A percentile compares a stretch with the other conserved stretches of the same genome.
Conservation (phyloP, 192 early-diverging fungal genomes). For the Phlyctochytrium bullatum region DNA sequence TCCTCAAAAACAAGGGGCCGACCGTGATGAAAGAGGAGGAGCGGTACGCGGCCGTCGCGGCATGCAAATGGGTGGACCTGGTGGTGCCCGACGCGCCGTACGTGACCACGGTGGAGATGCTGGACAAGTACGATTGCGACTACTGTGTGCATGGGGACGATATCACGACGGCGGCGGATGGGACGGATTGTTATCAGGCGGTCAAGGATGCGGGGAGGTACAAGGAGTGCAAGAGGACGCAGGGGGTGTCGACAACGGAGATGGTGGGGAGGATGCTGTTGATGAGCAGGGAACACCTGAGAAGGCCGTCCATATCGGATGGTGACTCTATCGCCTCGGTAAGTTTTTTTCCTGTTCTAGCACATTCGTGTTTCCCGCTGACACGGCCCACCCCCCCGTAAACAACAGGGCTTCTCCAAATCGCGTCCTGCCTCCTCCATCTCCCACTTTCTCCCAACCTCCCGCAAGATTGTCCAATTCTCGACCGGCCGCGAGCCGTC, state of each 20-base stretch:
- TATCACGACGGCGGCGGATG: slow-evolving; percentile 94
- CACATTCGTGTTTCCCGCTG: not conserved
- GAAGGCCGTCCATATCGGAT: not conserved
- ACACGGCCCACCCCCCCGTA: not conserved
- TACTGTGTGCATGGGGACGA: slow-evolving; percentile 98
- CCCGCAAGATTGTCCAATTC: slow-evolving; percentile 85
- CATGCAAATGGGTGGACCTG: slow-evolving; percentile 95
- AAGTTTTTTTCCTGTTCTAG: not conserved
- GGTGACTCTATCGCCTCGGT: slow-evolving; percentile 14
- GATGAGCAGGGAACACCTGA: slow-evolving; percentile 78
- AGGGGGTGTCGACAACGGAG: slow-evolving; percentile 96
- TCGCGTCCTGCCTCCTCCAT: slow-evolving; percentile 51
- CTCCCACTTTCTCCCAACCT: slow-evolving; percentile 87
- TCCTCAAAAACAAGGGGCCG: slow-evolving; percentile 92
- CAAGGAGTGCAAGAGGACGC: slow-evolving; percentile 93
- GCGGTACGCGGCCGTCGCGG: slow-evolving; percentile 91
- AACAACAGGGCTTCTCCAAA: slow-evolving; percentile 30
- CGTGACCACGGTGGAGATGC: slow-evolving; percentile 77
- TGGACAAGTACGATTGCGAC: slow-evolving; percentile 87
- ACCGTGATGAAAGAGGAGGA: slow-evolving; percentile 96
- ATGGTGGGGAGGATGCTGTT: slow-evolving; percentile 93
- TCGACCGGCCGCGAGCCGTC: slow-evolving; percentile 77
- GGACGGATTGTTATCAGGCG: slow-evolving; percentile 92
- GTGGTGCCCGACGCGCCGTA: slow-evolving; percentile 94
- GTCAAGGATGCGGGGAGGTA: slow-evolving; percentile 96